Conservation (phyloP, 202 grass and related monocot species). For the Dendrocalamus latiflorus region DNA sequence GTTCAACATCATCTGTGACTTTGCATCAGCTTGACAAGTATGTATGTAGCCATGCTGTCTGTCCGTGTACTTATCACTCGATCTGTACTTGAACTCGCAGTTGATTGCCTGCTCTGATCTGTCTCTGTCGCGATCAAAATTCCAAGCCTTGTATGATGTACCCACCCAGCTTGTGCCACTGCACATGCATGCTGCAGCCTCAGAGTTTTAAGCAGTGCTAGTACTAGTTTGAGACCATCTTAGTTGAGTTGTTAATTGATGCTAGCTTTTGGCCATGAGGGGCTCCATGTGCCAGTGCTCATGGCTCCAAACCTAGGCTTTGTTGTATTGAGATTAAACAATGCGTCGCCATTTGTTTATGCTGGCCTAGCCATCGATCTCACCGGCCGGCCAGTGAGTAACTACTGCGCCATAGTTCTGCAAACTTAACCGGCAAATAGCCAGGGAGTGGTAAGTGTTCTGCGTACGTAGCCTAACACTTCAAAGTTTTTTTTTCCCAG, state of each 20-base stretch:
- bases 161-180: not conserved
- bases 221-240: not conserved
- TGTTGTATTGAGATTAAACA: conserved; percentile 30
- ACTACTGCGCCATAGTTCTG: not conserved
- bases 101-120: not conserved
- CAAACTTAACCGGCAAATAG: not conserved
- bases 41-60: not conserved
- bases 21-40: not conserved
- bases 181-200: not conserved
- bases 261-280: conserved; percentile 39
- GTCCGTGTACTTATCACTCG: not conserved
- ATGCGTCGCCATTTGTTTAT: not conserved
- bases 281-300: conserved; percentile 44
- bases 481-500: not conserved
- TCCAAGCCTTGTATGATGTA: not conserved
- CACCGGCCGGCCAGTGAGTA: not conserved
- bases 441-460: conserved; percentile 1
- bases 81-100: not conserved
- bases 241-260: not conserved
- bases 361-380: not conserved
- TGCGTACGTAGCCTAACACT: not conserved
- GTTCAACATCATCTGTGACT: not conserved
- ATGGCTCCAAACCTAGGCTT: conserved; percentile 58
- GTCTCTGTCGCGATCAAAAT: not conserved
- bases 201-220: conserved; percentile 24